Conservation (phyloP, 331 rosid genomes). For the Prunus yedoensis region DNA sequence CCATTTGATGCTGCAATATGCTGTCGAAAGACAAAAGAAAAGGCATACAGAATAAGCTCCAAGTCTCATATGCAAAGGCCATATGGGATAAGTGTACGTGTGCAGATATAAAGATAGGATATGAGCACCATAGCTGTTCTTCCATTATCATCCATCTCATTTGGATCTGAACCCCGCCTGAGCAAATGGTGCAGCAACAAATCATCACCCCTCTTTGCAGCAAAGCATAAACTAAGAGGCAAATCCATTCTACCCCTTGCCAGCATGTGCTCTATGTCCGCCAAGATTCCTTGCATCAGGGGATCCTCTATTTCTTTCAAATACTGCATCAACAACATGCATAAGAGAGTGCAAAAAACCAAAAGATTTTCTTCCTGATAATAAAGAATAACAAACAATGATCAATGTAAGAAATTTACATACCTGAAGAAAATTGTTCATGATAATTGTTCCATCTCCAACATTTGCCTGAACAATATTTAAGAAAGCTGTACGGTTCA, state of each 20-base stretch:
- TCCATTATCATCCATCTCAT: conserved; percentile 52
- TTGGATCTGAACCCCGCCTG: conserved; percentile 61
- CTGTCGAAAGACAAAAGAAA: conserved; percentile 36
- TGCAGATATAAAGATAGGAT: conserved; percentile 9
- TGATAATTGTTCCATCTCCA: conserved; percentile 74
- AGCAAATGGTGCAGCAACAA: conserved; percentile 50
- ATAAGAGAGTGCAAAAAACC: not conserved
- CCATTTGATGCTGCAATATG: conserved; percentile 67
- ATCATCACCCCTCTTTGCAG: conserved; percentile 51
- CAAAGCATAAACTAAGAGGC: conserved; percentile 65
- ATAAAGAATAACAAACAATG: not conserved
- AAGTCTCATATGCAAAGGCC: conserved; percentile 11
- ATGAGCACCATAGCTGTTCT: conserved; percentile 57
- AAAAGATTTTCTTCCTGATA: no score
- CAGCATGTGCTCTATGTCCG: conserved; percentile 55
- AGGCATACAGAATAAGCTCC: not conserved
- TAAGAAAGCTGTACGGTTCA: conserved; percentile 55
- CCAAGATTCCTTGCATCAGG: conserved; percentile 45
- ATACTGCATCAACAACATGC: conserved; percentile 38
- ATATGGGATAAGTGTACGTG: not conserved
- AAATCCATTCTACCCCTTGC: conserved; percentile 54
- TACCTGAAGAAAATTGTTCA: conserved; percentile 72
- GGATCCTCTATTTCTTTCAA: conserved; percentile 40
- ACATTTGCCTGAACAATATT: conserved; percentile 58
- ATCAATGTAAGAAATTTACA: not conserved